Evolutionary conservation across 805 yeast genomes (phyloP).

Genomic region (Ogataea neopini): DNA sequence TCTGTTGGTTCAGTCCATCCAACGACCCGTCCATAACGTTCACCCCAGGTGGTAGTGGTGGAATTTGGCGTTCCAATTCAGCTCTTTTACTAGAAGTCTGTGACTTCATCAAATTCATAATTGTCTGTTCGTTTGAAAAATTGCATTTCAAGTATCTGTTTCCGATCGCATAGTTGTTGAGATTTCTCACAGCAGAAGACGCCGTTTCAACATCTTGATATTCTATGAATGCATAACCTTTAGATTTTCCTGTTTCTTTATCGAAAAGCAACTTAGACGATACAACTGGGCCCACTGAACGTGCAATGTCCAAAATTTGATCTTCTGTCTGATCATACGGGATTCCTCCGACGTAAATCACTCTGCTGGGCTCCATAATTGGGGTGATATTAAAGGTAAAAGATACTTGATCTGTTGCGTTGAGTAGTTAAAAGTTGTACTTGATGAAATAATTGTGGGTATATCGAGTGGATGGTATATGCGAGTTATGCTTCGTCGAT

Average conservation of each 20-base stretch:
- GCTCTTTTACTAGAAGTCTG: conserved; percentile 17
- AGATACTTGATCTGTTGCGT: background rate
- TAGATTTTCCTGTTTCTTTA: conserved; percentile 84
- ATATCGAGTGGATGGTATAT: background rate
- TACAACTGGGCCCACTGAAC: conserved; percentile 85
- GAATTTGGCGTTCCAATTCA: conserved; percentile 35
- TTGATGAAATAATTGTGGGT: background rate
- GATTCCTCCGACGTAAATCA: conserved; percentile 79
- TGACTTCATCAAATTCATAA: conserved; percentile 21
- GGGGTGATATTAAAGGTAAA: background rate
- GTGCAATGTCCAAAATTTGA: conserved; percentile 80
- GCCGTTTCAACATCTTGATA: conserved; percentile 85
- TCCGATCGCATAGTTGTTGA: conserved; percentile 78
- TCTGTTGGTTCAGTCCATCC: conserved; percentile 40
- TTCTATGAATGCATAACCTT: conserved; percentile 87
- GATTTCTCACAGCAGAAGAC: conserved; percentile 84
- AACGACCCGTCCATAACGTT: conserved; percentile 38
- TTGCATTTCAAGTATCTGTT: conserved; percentile 72
- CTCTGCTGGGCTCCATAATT: conserved; percentile 35
- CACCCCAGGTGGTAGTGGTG: conserved; percentile 59
- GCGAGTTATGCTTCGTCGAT: conserved; percentile 3
- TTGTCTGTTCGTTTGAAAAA: conserved; percentile 56
- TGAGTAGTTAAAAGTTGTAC: background rate
- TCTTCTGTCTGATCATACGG: conserved; percentile 95
- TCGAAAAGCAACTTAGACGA: conserved; percentile 79